A percentile compares a stretch with the other conserved stretches of the same genome.
These are phyloP conservation scores for Termitomyces sp. DNA, from an alignment of 1,284 basidiomycete species.

Conservation along the genomic window DNA sequence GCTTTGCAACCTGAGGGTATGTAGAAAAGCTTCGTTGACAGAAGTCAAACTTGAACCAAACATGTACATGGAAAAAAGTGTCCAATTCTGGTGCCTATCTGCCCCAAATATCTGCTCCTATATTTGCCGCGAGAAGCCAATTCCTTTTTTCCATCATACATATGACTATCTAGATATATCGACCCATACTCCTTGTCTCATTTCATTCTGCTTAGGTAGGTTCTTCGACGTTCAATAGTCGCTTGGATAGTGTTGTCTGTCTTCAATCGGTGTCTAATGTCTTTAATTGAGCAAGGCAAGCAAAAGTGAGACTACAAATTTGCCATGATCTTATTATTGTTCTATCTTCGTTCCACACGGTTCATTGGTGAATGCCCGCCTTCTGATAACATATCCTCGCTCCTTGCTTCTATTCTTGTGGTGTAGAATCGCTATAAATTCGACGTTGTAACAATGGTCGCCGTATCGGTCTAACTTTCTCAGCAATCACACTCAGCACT, in stretches of 20 bases:
- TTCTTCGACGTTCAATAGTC: not conserved
- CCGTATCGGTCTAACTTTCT: not conserved
- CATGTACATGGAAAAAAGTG: too few relatives aligned
- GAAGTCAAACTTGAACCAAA: too few relatives aligned
- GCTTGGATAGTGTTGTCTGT: not conserved
- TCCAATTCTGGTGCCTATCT: too few relatives aligned
- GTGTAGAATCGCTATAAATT: not conserved
- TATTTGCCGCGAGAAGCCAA: not conserved
- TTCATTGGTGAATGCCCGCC: not conserved
- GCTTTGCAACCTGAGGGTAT: too few relatives aligned
- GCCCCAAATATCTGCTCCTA: not conserved
- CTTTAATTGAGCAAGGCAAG: not conserved
- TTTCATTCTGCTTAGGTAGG: not conserved
- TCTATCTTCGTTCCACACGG: slow-evolving; percentile 2
- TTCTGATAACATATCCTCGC: slow-evolving; percentile 6
- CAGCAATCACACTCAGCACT: not conserved
- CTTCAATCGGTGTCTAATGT: not conserved
- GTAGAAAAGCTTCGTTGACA: too few relatives aligned
- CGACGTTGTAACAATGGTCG: not conserved
- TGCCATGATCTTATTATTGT: not conserved
- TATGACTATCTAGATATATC: not conserved
- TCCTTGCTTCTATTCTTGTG: slow-evolving; percentile 11
- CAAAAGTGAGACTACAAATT: not conserved
- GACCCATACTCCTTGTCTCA: not conserved
- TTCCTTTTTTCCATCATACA: not conserved